Evolutionary conservation across 208 protist genomes (phyloP).

Genomic region (Acanthamoeba castellanii): DNA sequence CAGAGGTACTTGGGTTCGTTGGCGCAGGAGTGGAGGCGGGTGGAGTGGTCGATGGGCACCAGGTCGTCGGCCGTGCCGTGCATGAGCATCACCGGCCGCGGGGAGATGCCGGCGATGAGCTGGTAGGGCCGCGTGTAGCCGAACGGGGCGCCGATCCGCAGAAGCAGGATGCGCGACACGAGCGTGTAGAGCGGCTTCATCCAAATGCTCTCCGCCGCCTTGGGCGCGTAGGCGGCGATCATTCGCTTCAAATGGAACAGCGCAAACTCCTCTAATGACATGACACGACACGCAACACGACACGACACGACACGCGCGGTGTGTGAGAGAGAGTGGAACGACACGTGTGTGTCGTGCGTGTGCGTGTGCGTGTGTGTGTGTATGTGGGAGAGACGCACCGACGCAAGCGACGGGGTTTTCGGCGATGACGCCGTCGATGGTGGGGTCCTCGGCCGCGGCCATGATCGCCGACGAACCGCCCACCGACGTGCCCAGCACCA

Average conservation of each 20-base stretch:
- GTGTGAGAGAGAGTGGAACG: no score
- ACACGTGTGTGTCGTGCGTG: no score
- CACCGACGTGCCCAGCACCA: constrained; percentile 93
- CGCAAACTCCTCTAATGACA: constrained; percentile 41
- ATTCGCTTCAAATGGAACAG: constrained; percentile 68
- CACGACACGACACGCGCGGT: no score
- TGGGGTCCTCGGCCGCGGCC: constrained; percentile 91
- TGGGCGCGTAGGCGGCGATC: constrained; percentile 37
- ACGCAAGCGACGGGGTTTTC: constrained; percentile 94
- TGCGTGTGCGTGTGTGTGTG: no score
- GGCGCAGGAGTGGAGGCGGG: constrained; percentile 91
- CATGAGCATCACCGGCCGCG: constrained; percentile 93
- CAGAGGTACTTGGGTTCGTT: constrained; percentile 93
- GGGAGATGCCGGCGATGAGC: constrained; percentile 90
- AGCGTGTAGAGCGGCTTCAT: constrained; percentile 65
- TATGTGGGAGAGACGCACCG: constrained; percentile 82
- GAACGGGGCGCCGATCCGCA: constrained; percentile 27
- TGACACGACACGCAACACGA: no score
- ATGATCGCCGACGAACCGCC: constrained; percentile 93
- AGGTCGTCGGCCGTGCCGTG: constrained; percentile 93
- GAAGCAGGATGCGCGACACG: constrained; percentile 21
- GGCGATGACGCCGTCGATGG: constrained; percentile 92
- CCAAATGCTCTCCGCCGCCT: constrained; percentile 5
- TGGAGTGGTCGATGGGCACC: constrained; percentile 91
- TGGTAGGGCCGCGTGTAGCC: constrained; percentile 60